These are phyloP conservation scores for Vigna mungo DNA, from an alignment of 306 rosid species.

Conservation along the genomic window DNA sequence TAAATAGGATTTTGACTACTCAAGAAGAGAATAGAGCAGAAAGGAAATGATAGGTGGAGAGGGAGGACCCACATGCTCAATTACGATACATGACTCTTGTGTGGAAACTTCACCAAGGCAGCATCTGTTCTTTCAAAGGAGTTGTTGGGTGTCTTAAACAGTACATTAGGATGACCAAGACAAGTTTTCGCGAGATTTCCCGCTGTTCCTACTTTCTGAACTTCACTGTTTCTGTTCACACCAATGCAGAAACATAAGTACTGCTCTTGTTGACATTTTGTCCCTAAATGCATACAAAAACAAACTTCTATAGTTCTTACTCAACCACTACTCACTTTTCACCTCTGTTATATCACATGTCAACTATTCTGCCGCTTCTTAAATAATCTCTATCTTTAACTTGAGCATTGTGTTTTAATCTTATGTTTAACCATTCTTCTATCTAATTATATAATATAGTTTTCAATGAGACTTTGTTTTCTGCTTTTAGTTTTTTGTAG, in stretches of 20 bases:
- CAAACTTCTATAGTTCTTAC: conserved; percentile 48
- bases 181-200: conserved; percentile 50
- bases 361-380: conserved; percentile 42
- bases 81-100: conserved; percentile 28
- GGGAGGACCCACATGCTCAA: conserved; percentile 24
- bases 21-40: conserved; percentile 30
- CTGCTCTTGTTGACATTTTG: conserved; percentile 47
- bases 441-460: background rate
- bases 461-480: background rate
- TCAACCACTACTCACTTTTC: conserved; percentile 61
- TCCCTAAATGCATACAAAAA: conserved; percentile 46
- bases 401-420: conserved; percentile 7
- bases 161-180: conserved; percentile 37
- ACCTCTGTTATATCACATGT: conserved; percentile 55
- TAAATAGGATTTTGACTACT: conserved; percentile 41
- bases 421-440: background rate
- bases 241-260: conserved; percentile 38
- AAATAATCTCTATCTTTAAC: conserved; percentile 23
- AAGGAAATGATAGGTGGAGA: conserved; percentile 24
- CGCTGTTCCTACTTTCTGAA: conserved; percentile 41
- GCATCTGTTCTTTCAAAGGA: conserved; percentile 31
- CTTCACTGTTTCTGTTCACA: conserved; percentile 47
- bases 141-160: conserved; percentile 44
- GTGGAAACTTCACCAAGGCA: conserved; percentile 34
- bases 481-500: background rate